phyloP scores from a whole-genome alignment of 2,329 filamentous ascomycete species.

The Fusarium incarnatum region DNA sequence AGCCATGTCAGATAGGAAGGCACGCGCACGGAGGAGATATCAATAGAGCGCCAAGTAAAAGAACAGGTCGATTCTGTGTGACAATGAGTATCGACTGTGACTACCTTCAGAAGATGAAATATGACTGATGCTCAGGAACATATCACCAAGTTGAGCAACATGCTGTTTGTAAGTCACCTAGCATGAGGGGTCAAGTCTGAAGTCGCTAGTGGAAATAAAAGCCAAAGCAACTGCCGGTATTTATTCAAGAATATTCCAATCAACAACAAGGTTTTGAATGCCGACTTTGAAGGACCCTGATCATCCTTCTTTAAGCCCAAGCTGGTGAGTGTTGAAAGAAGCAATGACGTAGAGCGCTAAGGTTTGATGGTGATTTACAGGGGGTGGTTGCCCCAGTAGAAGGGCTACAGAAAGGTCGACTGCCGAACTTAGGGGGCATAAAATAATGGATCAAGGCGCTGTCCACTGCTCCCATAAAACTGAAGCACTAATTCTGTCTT shows the following conservation, averaged over 20 bases:
- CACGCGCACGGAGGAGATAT: background rate
- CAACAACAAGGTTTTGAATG: background rate
- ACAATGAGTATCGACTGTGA: background rate
- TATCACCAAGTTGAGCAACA: conserved; percentile 18
- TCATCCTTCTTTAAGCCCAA: background rate
- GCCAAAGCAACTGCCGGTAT: background rate
- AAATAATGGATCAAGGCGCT: background rate
- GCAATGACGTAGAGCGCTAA: conserved; percentile 40
- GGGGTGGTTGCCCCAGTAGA: conserved; percentile 9
- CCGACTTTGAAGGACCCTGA: background rate
- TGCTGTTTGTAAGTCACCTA: background rate
- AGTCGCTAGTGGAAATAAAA: background rate
- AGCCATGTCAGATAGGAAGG: background rate
- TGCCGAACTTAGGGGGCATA: background rate
- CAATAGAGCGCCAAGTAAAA: background rate
- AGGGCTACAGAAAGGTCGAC: background rate
- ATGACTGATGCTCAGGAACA: conserved; percentile 40
- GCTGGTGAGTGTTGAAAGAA: background rate
- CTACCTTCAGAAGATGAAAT: background rate
- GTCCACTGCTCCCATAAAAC: fast-evolving
- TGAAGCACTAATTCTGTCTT: background rate
- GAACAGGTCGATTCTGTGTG: background rate
- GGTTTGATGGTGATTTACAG: conserved; percentile 28
- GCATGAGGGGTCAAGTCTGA: background rate
- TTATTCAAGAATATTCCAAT: background rate